phyloP scores from a whole-genome alignment of 331 rosid genomes.

The Telfairia occidentalis region DNA sequence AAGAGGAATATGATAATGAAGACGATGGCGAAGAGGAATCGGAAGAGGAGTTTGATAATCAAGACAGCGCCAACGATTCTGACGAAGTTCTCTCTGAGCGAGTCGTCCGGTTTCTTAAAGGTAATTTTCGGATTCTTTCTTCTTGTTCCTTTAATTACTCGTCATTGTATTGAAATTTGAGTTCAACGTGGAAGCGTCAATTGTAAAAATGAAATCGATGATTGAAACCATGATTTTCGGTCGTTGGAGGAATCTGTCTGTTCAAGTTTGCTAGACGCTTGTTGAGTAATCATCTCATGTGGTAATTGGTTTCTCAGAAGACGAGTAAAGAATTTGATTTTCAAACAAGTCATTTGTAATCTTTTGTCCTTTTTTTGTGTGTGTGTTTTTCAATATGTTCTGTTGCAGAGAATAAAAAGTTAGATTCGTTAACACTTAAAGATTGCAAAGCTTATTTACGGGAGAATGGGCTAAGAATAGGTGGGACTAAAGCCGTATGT shows the following conservation, averaged over 20 bases:
- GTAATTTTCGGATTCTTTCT: not conserved
- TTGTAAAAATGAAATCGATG: not conserved
- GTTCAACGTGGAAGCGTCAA: not conserved
- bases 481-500: constrained; percentile 52
- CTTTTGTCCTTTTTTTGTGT: too few species aligned
- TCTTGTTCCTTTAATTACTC: not conserved
- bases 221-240: not conserved
- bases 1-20: not conserved
- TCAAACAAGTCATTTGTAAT: not conserved
- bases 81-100: not conserved
- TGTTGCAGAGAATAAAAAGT: constrained; percentile 30
- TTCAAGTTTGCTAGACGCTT: not conserved
- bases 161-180: not conserved
- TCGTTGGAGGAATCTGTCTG: not conserved
- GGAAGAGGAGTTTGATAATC: not conserved
- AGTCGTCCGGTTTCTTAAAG: not conserved
- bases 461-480: constrained; percentile 44
- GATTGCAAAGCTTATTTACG: constrained; percentile 69
- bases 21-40: not conserved
- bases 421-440: constrained; percentile 35
- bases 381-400: not conserved
- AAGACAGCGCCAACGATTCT: not conserved
- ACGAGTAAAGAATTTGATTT: not conserved
- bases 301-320: not conserved
- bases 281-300: not conserved